These are phyloP conservation scores for Juglanconis oblonga DNA, from an alignment of 2,329 filamentous ascomycete species.

Conservation along the genomic window DNA sequence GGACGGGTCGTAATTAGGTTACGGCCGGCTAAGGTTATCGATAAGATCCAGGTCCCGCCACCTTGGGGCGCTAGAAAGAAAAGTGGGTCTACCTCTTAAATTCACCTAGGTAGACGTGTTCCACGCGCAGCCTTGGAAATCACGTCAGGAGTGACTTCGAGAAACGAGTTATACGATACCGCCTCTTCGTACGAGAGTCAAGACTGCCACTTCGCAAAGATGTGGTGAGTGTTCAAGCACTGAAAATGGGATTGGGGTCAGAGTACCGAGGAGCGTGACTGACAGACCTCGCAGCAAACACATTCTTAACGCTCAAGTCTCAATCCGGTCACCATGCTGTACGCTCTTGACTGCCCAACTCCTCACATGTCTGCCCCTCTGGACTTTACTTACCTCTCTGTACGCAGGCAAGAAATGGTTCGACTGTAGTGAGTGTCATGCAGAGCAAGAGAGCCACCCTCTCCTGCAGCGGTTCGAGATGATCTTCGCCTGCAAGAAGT, in stretches of 20 bases:
- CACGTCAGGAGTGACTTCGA: background rate
- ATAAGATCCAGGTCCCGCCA: slow-evolving; percentile 4
- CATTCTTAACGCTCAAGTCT: slow-evolving; percentile 94
- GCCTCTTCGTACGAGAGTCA: background rate
- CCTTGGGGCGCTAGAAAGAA: background rate
- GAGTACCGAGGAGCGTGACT: background rate
- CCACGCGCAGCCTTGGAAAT: slow-evolving; percentile 15
- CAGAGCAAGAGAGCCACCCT: slow-evolving; percentile 72
- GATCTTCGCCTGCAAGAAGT: slow-evolving; percentile 97
- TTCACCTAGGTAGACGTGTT: slow-evolving; percentile 11
- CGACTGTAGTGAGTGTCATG: slow-evolving; percentile 94
- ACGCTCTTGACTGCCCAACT: slow-evolving; percentile 33
- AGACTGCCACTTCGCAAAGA: slow-evolving; percentile 7
- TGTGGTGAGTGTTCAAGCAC: slow-evolving; percentile 10
- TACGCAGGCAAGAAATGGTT: slow-evolving; percentile 87
- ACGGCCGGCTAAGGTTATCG: background rate
- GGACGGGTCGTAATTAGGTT: background rate
- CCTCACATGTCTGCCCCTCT: background rate
- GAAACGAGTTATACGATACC: background rate
- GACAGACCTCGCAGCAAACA: slow-evolving; percentile 69
- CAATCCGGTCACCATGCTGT: slow-evolving; percentile 96
- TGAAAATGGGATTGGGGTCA: background rate
- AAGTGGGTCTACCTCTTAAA: slow-evolving; percentile 9
- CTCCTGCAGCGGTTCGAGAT: slow-evolving; percentile 81
- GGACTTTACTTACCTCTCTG: background rate